Conservation (phyloP, 805 yeast species). For the Ogataea paradorogensis region DNA sequence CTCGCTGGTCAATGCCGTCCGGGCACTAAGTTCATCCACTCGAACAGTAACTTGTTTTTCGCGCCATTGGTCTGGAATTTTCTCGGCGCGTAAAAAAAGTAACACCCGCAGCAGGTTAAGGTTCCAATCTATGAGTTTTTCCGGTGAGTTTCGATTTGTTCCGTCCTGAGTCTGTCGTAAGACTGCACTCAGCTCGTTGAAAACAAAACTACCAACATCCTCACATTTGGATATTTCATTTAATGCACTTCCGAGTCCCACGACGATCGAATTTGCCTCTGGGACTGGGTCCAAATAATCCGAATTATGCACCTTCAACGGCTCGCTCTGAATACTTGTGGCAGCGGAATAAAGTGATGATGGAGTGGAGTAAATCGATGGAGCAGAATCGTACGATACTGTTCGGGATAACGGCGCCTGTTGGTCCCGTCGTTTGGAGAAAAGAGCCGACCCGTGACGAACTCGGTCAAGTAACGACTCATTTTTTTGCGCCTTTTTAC, state of each 20-base stretch:
- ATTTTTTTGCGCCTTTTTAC: conserved; percentile 1
- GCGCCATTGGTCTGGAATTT: conserved; percentile 12
- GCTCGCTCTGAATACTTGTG: conserved; percentile 9
- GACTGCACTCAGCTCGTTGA: conserved; percentile 24
- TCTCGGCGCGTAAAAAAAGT: conserved; percentile 34
- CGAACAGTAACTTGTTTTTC: conserved; percentile 15
- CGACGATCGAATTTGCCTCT: neutral
- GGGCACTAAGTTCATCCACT: conserved; percentile 16
- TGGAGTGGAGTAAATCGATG: conserved; percentile 11
- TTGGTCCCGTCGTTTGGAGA: conserved; percentile 9
- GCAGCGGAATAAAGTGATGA: conserved; percentile 10
- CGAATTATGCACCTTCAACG: conserved; percentile 1
- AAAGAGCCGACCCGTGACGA: conserved; percentile 11
- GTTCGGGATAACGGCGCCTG: conserved; percentile 7
- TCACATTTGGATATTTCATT: conserved; percentile 16
- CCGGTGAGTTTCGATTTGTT: conserved; percentile 27
- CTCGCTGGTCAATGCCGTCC: conserved; percentile 22
- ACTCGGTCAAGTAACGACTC: conserved; percentile 10
- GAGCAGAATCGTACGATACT: conserved; percentile 13
- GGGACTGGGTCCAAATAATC: conserved; percentile 8
- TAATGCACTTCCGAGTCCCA: conserved; percentile 16
- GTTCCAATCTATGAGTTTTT: conserved; percentile 50
- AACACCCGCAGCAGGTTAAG: conserved; percentile 48
- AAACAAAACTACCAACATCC: conserved; percentile 27
- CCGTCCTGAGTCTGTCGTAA: conserved; percentile 10